Evolutionary conservation across 495 filamentous ascomycete species (phyloP), one percentile per base, ranked within the genome.

Genomic region (Platismatia glauca): DNA sequence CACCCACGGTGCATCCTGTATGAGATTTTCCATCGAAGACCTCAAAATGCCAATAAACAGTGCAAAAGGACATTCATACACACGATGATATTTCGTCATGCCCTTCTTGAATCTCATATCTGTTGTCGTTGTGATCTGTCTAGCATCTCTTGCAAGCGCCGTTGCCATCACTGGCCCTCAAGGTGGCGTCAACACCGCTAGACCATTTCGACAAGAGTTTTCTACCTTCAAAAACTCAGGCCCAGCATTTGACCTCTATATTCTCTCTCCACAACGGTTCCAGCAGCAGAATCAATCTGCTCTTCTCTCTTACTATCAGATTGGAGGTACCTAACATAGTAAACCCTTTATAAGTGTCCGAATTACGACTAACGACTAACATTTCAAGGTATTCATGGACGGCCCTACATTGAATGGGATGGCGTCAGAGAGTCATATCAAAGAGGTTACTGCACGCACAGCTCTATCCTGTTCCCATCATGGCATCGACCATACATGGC

Each of bases 401-500:
- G 59, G 11, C 71, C 71, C 15, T 72, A 67, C 48, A 46, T 59
- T 35, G 38, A 69, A 13, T 73, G 71, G 71, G 71, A 73, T 60
- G 69, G 67, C 9, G 71, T 70, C 18, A 22, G 63, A 16, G 71
- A 69, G 8, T 16, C 29, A 2, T 61, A 70, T 34, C 12, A 60
- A 39, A 46, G 55, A 8, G 68, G 63, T 1, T 69, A 70, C 43
- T 70, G 68, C 44, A 60, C 68, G 11, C 69, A 69, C 39, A 55
- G 34, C 48, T 69, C 66, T 1, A 69, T 60, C 46, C 39, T 69
- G 48, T 68, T 68, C 61, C 76, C 79, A 0, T 68, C 73, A 1
- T 77, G 75, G 70, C 77, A 84, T 62, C 67, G 80, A 11, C 77
- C 78, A 0, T 82, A 81, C 63, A 60, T 82, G 35, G 66, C 74